These are phyloP conservation scores for Collybiopsis confluens DNA, from an alignment of 768 basidiomycete genomes.

Conservation along the genomic window DNA sequence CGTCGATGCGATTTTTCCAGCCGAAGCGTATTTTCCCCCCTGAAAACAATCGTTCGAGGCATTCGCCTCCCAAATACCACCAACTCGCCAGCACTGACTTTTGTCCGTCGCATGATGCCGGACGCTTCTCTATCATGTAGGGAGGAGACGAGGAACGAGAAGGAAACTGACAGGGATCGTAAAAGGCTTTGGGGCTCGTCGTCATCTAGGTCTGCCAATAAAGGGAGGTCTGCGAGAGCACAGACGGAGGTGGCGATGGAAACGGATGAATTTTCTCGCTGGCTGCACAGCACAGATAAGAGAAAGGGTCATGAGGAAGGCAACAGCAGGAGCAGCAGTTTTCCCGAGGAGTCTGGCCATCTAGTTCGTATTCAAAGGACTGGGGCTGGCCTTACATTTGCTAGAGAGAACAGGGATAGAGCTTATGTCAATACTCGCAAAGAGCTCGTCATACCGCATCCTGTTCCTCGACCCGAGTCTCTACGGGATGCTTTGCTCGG, in stretches of 20 bases:
- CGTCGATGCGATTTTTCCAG: too few relatives aligned
- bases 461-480: conserved; percentile 1
- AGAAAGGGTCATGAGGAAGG: not conserved
- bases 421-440: not conserved
- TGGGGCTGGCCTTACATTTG: not conserved
- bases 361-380: not conserved
- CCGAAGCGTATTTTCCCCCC: too few relatives aligned
- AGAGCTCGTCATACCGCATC: not conserved
- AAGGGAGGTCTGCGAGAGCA: not conserved
- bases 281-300: not conserved
- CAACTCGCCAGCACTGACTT: too few relatives aligned
- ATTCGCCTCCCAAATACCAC: too few relatives aligned
- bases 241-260: not conserved
- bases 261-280: not conserved
- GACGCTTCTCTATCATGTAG: too few relatives aligned
- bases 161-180: conserved; percentile 30
- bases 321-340: not conserved
- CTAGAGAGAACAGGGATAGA: not conserved
- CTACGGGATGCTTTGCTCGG: not conserved
- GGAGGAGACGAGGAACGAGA: conserved; percentile 46
- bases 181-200: not conserved
- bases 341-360: not conserved
- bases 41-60: too few relatives aligned
- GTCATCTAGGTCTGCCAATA: not conserved
- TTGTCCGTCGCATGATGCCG: not conserved